Evolutionary conservation across 352 stramenopile genomes (phyloP), one percentile per base, ranked within the genome.

Genomic region (Phytophthora constricta): DNA sequence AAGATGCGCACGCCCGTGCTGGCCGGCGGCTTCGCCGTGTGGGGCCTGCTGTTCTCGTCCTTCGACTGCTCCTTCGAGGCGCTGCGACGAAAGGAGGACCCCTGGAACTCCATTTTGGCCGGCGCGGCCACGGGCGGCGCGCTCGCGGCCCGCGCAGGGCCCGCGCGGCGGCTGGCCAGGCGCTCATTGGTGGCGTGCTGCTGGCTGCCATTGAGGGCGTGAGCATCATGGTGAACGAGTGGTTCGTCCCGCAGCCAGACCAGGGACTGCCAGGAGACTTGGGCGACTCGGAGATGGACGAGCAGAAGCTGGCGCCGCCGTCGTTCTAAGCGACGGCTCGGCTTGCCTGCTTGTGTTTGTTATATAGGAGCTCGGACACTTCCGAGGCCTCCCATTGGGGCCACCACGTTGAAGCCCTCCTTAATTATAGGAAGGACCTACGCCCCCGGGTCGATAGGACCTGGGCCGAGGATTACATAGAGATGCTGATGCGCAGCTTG

Each of bases 71-170:
- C 91, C 23, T 92, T 99, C 41, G 97, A 98, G 51, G 93, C 95
- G 28, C 78, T 99, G 58, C 93, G 98, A 76, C 94, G 98, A 80
- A 99, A 98, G 83, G 98, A 99, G 87, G 98, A 99, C 87, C 96
- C 97, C 41, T 99, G 97, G 97, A 99, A 99, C 78, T 98, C 96
- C n/a, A 99, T 99, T 62, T 76, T 99, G 37, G 95, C 93, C 27
- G 98, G 98, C 23, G 97, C 96, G 14, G 93, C 95, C 45, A 99
- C 98, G 0, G 98, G 97, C 76, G 97, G 97, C 47, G 89, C 98
- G 25, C 84, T 99, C 14, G 97, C 97, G 23, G 93, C 97, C 17
- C 89, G 98, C 46, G 97, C 97, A 3, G 97, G 97, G 16, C 93
- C 0, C 97, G 96, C 20, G 96, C 95, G 1, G 97, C 97, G 27